These are phyloP conservation scores for Trebouxia gelatinosa DNA, from an alignment of 163 green algal genomes.

Conservation along the genomic window DNA sequence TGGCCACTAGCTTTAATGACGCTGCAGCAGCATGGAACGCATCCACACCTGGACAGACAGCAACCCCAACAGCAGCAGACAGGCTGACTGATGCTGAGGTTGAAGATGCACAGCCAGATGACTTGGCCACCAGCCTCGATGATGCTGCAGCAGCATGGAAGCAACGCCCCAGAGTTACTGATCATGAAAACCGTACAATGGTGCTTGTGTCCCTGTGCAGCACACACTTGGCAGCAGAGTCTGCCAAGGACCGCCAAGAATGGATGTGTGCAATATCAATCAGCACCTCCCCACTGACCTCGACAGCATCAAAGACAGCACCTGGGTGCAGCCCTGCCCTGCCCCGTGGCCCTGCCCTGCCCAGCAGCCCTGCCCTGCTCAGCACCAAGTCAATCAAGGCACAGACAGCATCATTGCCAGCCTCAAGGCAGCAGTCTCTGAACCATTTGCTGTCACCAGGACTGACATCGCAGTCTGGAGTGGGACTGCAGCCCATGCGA, in stretches of 20 bases:
- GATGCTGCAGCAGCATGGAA: neutral
- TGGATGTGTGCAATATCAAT: constrained; percentile 6
- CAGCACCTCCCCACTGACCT: no score
- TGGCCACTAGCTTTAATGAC: no score
- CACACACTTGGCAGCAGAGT: constrained; percentile 19
- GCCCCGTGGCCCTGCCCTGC: neutral
- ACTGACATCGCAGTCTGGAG: no score
- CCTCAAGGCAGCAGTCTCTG: neutral
- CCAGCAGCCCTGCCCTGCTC: neutral
- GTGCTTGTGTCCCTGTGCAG: neutral
- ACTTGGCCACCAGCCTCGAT: neutral
- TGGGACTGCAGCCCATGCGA: no score
- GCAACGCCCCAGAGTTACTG: neutral
- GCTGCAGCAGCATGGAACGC: no score
- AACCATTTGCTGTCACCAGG: neutral
- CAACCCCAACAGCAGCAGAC: no score
- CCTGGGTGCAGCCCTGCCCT: neutral
- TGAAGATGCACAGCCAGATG: neutral
- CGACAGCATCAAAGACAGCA: no score
- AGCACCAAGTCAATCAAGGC: neutral
- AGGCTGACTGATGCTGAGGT: no score
- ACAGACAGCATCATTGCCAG: neutral
- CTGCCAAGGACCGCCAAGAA: neutral
- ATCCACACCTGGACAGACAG: no score
- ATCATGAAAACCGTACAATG: neutral